Conservation (phyloP, 2,329 filamentous ascomycete genomes). For the Fusarium clavum region DNA sequence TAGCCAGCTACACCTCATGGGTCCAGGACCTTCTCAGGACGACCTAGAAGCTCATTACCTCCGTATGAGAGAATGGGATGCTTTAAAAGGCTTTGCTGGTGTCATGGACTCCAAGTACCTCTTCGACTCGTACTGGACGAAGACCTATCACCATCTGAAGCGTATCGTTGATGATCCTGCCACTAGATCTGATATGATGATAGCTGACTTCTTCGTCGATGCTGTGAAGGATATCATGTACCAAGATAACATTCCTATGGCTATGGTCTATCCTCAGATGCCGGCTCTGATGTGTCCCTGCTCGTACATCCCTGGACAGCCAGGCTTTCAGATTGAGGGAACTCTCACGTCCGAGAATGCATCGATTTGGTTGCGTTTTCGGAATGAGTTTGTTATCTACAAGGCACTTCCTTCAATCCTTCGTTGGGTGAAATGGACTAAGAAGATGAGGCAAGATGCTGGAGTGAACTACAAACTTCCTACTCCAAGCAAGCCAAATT, state of each 20-base stretch:
- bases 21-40: constrained; percentile 42
- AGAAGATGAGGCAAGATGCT: constrained; percentile 47
- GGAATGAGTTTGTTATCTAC: constrained; percentile 50
- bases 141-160: constrained; percentile 37
- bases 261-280: constrained; percentile 55
- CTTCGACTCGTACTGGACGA: constrained; percentile 52
- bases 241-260: constrained; percentile 52
- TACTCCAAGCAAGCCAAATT: constrained; percentile 52
- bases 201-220: constrained; percentile 57
- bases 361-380: constrained; percentile 52
- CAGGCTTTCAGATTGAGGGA: constrained; percentile 55
- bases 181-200: constrained; percentile 51
- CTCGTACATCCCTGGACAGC: constrained; percentile 55
- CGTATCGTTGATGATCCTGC: constrained; percentile 25
- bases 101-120: constrained; percentile 50
- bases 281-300: constrained; percentile 51
- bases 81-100: constrained; percentile 43
- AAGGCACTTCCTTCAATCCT: constrained; percentile 48
- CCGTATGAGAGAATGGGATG: constrained; percentile 49
- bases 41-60: constrained; percentile 48
- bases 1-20: constrained; percentile 47
- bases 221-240: constrained; percentile 53
- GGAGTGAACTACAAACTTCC: constrained; percentile 46
- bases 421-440: constrained; percentile 46
- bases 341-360: constrained; percentile 53